Percentiles rank a stretch among this genome's conserved stretches.
Conservation (phyloP, 2,329 filamentous ascomycete species). For the Nakataea oryzae region DNA sequence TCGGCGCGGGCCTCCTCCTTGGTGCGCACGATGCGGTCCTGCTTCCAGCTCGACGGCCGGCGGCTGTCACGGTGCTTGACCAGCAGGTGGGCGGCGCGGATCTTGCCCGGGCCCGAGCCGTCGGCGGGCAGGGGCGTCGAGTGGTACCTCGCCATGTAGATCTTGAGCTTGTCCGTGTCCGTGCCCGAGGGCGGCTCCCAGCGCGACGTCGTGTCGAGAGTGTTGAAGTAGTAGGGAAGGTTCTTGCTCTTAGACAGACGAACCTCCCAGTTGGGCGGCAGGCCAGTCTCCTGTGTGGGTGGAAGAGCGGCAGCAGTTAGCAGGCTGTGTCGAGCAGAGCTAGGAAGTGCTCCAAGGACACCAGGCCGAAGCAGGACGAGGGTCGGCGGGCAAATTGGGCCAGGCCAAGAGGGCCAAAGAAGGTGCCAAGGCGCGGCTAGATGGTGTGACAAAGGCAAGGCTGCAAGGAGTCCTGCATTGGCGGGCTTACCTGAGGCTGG, state of each 20-base stretch:
- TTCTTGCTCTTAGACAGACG: conserved; percentile 98
- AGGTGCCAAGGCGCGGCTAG: neutral
- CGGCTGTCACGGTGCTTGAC: conserved; percentile 89
- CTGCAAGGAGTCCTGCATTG: neutral
- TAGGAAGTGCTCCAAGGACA: no score
- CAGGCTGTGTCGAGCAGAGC: no score
- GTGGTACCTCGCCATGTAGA: conserved; percentile 87
- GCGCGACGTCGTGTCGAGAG: conserved; percentile 72
- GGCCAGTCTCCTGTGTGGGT: conserved; percentile 59
- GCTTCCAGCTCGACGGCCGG: conserved; percentile 77
- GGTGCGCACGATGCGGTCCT: conserved; percentile 71
- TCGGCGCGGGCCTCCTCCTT: conserved; percentile 80
- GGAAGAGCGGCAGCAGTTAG: neutral
- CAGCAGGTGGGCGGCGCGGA: conserved; percentile 83
- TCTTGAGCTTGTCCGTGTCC: conserved; percentile 85
- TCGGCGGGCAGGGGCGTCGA: conserved; percentile 38
- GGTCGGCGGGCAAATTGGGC: neutral
- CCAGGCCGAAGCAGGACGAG: neutral
- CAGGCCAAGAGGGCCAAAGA: neutral
- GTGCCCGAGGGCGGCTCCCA: conserved; percentile 90
- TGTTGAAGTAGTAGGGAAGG: conserved; percentile 97
- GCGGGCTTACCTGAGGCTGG: neutral
- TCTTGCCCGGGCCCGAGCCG: conserved; percentile 55
- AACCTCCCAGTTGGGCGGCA: conserved; percentile 86
- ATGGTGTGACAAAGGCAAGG: neutral